Evolutionary conservation across 495 filamentous ascomycete species (phyloP).

Genomic region (Halenospora varia): DNA sequence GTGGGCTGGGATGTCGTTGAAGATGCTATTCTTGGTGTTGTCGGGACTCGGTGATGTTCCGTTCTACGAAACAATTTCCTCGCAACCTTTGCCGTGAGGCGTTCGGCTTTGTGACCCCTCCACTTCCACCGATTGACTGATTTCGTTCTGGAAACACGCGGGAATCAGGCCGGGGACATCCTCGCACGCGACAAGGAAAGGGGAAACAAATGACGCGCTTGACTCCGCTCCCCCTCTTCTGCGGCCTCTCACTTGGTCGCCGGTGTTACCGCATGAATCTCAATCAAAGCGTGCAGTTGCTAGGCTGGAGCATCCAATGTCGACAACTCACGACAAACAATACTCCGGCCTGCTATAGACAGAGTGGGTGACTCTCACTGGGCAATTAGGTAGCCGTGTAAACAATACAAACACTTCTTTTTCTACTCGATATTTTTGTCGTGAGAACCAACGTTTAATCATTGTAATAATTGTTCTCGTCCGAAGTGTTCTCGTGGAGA

Average conservation of each 20-base stretch:
- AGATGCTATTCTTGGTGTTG: not conserved
- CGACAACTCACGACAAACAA: not conserved
- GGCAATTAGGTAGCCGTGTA: not conserved
- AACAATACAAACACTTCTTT: not conserved
- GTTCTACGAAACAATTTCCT: too few species aligned
- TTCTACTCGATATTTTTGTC: not conserved
- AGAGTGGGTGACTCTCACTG: not conserved
- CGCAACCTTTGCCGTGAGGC: too few species aligned
- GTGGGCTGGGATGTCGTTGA: not conserved
- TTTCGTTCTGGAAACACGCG: too few species aligned
- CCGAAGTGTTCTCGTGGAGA: too few species aligned
- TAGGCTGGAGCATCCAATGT: not conserved
- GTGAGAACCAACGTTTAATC: not conserved
- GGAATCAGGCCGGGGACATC: too few species aligned
- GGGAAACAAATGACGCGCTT: conserved; percentile 13
- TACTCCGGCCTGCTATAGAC: not conserved
- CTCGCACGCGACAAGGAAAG: too few species aligned
- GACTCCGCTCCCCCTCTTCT: not conserved
- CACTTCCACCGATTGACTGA: too few species aligned
- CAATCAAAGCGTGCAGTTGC: conserved; percentile 11
- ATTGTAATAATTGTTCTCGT: not conserved
- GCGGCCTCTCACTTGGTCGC: not conserved
- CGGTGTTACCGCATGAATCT: conserved; percentile 19
- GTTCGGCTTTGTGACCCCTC: too few species aligned
- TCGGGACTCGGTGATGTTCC: not conserved